Evolutionary conservation across 1,284 basidiomycete species (phyloP), one percentile per base, ranked within the genome.

Genomic region (Boletus sp.): DNA sequence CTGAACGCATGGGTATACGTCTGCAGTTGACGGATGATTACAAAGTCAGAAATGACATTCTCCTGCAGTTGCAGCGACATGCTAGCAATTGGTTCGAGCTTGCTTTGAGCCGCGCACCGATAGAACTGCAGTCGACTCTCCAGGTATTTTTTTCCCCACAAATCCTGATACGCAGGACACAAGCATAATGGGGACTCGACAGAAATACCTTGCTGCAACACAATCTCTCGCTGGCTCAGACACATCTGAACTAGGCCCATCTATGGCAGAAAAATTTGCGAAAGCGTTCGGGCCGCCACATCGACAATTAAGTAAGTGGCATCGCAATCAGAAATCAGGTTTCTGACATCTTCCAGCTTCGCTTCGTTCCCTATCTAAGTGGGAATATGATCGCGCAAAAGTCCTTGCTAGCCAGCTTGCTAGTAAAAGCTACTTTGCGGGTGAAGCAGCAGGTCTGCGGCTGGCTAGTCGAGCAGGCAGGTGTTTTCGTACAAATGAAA

Each of bases 1-100:
- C 96, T 1, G 85, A 90, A 50, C 82, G 89, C 65, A 84, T 84
- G 53, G 82, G 81, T 45, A 83, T 98, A 63, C 86, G 82, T 16
- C 77, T 99, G 39, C 85, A 93, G 61, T 77, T 99, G 24, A 89
- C 91, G 3, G 97, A 98, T 71, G 90, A 90, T 72, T 98, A 96
- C 70, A 78, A 81, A 60, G 85, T 89, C 39, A 86, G 97, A 52
- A 92, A 94, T 64, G 88, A 95, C 50, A 92, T 98, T 65, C 80
- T 96, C 3, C 79, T 80, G 22, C 84, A 89, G 60, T 74, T 98
- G 50, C 84, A 92, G 63, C 78, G 81, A 15, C 87, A 91, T 63
- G 85, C 93, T 8, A 85, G 84, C 59, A 80, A 73, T 33, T 98
- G 96, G 92, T 88, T 99, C 55, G 86, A 90, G 56, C 76, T 94